Evolutionary conservation across 768 basidiomycete species (phyloP).

Genomic region (Suillus americanus): DNA sequence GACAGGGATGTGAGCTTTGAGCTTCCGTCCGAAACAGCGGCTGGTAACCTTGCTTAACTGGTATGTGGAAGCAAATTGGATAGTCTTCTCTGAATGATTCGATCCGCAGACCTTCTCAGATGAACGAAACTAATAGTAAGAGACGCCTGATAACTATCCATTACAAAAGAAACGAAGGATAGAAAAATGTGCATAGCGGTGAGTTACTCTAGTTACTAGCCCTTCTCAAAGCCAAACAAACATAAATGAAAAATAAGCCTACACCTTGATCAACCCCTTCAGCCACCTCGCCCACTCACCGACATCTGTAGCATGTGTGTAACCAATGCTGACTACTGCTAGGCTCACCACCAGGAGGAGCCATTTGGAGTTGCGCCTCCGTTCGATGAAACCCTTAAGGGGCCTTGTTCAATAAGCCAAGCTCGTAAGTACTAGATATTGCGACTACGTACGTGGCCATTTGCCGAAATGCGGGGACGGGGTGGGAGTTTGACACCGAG

Average conservation of each 20-base stretch:
- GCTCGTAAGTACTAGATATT: not conserved
- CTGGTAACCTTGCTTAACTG: not conserved
- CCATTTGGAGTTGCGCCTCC: constrained; percentile 5
- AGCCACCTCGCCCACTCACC: constrained; percentile 3
- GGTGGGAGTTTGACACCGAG: constrained; percentile 21
- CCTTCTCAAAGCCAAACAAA: not conserved
- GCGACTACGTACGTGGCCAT: constrained; percentile 7
- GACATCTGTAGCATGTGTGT: constrained; percentile 5
- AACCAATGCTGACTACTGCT: constrained; percentile 9
- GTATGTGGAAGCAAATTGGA: not conserved
- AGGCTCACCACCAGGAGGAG: constrained; percentile 9
- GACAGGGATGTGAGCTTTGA: not conserved
- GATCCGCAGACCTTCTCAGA: not conserved
- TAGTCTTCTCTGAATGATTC: not conserved
- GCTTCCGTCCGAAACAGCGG: no score
- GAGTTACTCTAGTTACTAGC: no score
- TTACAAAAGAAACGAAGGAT: not conserved
- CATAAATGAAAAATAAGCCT: constrained; percentile 4
- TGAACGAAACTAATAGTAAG: not conserved
- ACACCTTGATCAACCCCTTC: constrained; percentile 1
- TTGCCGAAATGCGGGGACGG: constrained; percentile 15
- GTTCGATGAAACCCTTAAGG: constrained; percentile 1
- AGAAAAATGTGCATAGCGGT: not conserved
- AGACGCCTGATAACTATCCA: not conserved
- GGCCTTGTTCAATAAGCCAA: constrained; percentile 18